A percentile compares a stretch with the other conserved stretches of the same genome.
These are phyloP conservation scores for Pleodorina starrii DNA, from an alignment of 139 green algal species.

Conservation along the genomic window DNA sequence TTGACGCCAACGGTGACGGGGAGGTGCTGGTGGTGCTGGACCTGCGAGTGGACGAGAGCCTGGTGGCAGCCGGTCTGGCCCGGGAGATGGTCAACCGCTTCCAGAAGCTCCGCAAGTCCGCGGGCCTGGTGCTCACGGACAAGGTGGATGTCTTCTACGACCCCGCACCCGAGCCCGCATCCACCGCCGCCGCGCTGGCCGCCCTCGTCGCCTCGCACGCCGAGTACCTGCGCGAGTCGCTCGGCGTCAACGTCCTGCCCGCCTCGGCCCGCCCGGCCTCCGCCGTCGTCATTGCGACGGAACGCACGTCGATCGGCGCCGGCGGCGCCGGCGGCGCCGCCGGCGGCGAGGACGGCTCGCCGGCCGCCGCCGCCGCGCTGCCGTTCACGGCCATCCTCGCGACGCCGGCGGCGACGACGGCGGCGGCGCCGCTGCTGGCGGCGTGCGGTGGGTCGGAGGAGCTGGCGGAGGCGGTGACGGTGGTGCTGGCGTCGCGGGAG, in stretches of 20 bases:
- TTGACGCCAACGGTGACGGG: slow-evolving; percentile 88
- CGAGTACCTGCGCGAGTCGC: slow-evolving; percentile 68
- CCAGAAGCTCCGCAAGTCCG: slow-evolving; percentile 96
- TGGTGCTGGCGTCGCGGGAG: slow-evolving; percentile 49
- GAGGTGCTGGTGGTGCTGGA: slow-evolving; percentile 96
- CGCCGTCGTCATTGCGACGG: slow-evolving; percentile 70
- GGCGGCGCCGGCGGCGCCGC: not conserved
- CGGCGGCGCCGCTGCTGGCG: not conserved
- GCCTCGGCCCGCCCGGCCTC: slow-evolving; percentile 52
- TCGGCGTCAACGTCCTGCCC: slow-evolving; percentile 69
- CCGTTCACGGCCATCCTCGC: slow-evolving; percentile 58
- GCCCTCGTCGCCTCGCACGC: slow-evolving; percentile 29
- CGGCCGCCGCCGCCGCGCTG: not conserved
- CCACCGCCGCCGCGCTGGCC: slow-evolving; percentile 27
- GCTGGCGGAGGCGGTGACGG: slow-evolving; percentile 54
- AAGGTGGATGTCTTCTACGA: slow-evolving; percentile 79
- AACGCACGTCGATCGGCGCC: slow-evolving; percentile 57
- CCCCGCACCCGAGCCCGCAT: not conserved
- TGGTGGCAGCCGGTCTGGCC: slow-evolving; percentile 84
- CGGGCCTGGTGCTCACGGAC: slow-evolving; percentile 82
- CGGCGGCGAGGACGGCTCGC: not conserved
- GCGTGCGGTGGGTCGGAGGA: slow-evolving; percentile 40
- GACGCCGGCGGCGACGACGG: slow-evolving; percentile 36
- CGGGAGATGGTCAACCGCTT: slow-evolving; percentile 96
- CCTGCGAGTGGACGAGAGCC: slow-evolving; percentile 76